Percentiles rank a stretch among this genome's conserved stretches.
These are phyloP conservation scores for Boletellus ananiceps DNA, from an alignment of 768 basidiomycete species.

Conservation along the genomic window DNA sequence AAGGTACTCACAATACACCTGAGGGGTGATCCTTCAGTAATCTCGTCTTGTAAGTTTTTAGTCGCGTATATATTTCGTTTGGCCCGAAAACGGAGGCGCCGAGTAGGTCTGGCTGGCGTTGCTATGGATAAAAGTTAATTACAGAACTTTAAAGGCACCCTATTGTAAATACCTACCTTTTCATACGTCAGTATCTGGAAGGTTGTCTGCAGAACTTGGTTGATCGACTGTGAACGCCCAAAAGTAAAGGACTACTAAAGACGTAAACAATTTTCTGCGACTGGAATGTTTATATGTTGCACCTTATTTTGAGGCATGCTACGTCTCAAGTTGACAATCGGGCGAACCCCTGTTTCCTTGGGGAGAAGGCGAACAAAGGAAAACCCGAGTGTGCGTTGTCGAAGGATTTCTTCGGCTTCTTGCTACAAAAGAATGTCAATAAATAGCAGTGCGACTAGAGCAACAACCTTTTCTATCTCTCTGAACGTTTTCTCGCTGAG, in stretches of 20 bases:
- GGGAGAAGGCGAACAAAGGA: constrained; percentile 87
- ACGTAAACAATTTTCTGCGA: neutral
- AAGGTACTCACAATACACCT: constrained; percentile 49
- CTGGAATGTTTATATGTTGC: neutral
- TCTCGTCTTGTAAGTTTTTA: constrained; percentile 66
- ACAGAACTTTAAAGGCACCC: neutral
- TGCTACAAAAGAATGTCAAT: constrained; percentile 35
- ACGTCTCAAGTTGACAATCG: constrained; percentile 84
- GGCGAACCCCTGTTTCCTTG: constrained; percentile 91
- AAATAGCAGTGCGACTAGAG: neutral
- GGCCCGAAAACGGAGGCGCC: constrained; percentile 82
- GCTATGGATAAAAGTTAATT: constrained; percentile 38
- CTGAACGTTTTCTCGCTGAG: constrained; percentile 68
- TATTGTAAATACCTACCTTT: constrained; percentile 45
- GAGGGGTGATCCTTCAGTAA: constrained; percentile 36
- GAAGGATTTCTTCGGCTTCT: constrained; percentile 61
- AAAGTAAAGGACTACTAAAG: constrained; percentile 29
- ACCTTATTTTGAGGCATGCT: constrained; percentile 39
- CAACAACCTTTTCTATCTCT: constrained; percentile 57
- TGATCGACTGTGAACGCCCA: constrained; percentile 61
- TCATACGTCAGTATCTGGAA: constrained; percentile 89
- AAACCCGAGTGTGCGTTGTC: constrained; percentile 72
- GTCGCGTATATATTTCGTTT: constrained; percentile 72
- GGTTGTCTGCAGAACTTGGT: constrained; percentile 76
- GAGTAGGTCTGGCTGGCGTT: constrained; percentile 53